Conservation (phyloP, 2,329 filamentous ascomycete genomes). For the Teratosphaeria gauchensis region DNA sequence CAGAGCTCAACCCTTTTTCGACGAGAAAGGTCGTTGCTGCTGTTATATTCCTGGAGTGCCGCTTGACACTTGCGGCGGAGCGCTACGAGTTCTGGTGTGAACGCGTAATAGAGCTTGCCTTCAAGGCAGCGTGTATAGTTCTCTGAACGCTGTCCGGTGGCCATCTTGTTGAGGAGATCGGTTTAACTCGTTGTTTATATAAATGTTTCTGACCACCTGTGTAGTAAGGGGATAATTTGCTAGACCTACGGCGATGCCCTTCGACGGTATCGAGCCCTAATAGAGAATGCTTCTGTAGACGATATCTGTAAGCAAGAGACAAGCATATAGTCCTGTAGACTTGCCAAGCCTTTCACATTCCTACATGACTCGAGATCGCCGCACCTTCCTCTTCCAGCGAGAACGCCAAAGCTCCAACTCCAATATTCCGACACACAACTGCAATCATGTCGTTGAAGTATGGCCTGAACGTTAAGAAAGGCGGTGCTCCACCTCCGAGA, state of each 20-base stretch:
- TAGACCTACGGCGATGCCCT: too few species aligned
- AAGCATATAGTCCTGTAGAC: too few species aligned
- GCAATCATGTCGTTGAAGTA: slow-evolving; percentile 27
- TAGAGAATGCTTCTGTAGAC: too few species aligned
- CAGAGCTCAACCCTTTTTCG: slow-evolving; percentile 57
- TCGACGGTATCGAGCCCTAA: too few species aligned
- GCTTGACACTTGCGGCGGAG: slow-evolving; percentile 53
- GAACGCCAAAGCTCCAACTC: background rate
- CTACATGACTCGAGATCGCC: background rate
- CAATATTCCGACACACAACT: background rate
- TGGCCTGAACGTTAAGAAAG: slow-evolving; percentile 27
- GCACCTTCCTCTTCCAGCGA: background rate
- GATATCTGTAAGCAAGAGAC: too few species aligned
- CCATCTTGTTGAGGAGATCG: background rate
- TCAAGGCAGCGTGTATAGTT: slow-evolving; percentile 24
- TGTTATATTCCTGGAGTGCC: slow-evolving; percentile 57
- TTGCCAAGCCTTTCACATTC: background rate
- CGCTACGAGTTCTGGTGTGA: slow-evolving; percentile 57
- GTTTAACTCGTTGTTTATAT: too few species aligned
- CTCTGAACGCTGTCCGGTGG: slow-evolving; percentile 17
- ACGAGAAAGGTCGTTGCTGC: slow-evolving; percentile 47
- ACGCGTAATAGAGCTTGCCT: slow-evolving; percentile 61
- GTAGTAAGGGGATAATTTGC: too few species aligned
- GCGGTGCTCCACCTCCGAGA: slow-evolving; percentile 4
- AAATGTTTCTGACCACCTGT: too few species aligned